Evolutionary conservation across 306 rosid genomes (phyloP).

Genomic region (Hippophae gyantsensis): DNA sequence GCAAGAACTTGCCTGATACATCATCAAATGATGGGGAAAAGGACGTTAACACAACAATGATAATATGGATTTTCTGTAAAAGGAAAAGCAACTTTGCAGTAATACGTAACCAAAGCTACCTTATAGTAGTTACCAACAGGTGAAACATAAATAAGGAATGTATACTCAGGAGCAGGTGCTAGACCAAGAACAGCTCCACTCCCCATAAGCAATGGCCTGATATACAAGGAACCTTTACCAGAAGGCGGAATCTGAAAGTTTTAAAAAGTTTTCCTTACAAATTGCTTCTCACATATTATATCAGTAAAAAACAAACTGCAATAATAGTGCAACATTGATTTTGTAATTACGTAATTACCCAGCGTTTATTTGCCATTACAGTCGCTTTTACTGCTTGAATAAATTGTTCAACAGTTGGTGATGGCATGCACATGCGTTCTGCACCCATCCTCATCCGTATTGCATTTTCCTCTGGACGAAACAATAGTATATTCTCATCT

Average conservation of each 20-base stretch:
- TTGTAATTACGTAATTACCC: constrained; percentile 38
- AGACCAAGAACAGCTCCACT: constrained; percentile 97
- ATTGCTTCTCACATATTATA: neutral
- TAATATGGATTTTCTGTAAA: constrained; percentile 1
- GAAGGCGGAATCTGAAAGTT: constrained; percentile 74
- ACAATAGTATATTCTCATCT: constrained; percentile 70
- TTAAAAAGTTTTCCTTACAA: constrained; percentile 4
- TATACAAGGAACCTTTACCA: constrained; percentile 86
- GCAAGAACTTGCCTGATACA: neutral
- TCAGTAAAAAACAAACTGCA: constrained; percentile 4
- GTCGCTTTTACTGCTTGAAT: constrained; percentile 82
- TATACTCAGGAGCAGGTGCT: constrained; percentile 95
- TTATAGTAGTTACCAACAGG: constrained; percentile 98
- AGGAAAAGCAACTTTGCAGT: constrained; percentile 2
- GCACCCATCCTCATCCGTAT: constrained; percentile 72
- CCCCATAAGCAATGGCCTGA: constrained; percentile 95
- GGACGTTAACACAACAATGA: constrained; percentile 5
- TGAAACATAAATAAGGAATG: constrained; percentile 83
- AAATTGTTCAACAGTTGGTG: constrained; percentile 75
- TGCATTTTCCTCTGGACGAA: constrained; percentile 93
- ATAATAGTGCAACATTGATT: constrained; percentile 1
- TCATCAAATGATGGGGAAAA: constrained; percentile 8
- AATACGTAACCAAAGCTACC: constrained; percentile 29
- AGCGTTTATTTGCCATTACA: constrained; percentile 83
- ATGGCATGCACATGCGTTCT: constrained; percentile 96